Base-by-base conservation (phyloP, 805 yeast genomes). In the Metschnikowia amazonensis region DNA sequence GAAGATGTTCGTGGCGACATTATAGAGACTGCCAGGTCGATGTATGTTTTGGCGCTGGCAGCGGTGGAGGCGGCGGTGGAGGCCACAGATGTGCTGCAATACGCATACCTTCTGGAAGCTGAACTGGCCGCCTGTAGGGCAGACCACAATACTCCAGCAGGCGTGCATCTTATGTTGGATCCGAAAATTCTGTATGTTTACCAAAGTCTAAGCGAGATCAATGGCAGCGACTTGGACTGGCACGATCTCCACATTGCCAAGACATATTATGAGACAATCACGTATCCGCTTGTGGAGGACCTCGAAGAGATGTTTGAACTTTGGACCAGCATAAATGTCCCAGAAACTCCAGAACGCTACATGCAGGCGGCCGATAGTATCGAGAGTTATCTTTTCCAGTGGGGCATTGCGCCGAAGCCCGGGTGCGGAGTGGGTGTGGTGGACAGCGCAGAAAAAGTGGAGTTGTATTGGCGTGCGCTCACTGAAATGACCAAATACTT, bases 341-440 rank as follows among this genome's bases (percentile, higher is more conserved):
- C 70, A 1, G 52, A 57, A 1, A 53, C 60, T 1, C 55, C 71
- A 0, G 78, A 74, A 38, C 64, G 67, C 38, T 60, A 62, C 36
- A 60, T 77, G 61, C 46, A 65, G 44, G 75, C 74, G 8, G 66
- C 74, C 1, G 77, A 75, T 25, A 72, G 70, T 42, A 57, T 74
- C 17, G 73, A 77, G 44, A 66, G 69, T 0, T 59, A 69, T n/a
- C 42, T 77, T 10, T 77, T 74, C 31, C 63, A 72, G 39, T 50
- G 57, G 23, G 66, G 59, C 37, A 31, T 58, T 10, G 23, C 56
- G 32, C 20, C 31, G 43, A 4, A 30, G 25, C 18, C 35, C 46
- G 18, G 40, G 56, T 6, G 43, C 41, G 2, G 41, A 46, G 48
- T 16, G 20, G 14, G 13, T 10, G 20, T 16, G 27, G 35, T 36